A percentile compares a stretch with the other conserved stretches of the same genome.
Conservation (phyloP, 192 early-diverging fungal genomes). For the Backusella psychrophila region DNA sequence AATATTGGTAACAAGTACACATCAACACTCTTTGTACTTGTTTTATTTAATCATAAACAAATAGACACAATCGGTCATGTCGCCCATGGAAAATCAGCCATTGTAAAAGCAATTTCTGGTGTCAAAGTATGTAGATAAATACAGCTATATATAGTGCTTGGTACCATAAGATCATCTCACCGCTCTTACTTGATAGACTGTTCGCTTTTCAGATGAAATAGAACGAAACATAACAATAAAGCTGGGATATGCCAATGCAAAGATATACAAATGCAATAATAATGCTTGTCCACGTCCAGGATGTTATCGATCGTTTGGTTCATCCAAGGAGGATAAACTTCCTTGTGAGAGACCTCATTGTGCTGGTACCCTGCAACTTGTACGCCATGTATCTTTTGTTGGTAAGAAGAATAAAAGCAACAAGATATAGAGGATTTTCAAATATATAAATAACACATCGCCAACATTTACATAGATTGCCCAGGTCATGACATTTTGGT, state of each 20-base stretch:
- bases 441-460: too few relatives aligned
- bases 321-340: slow-evolving; percentile 79
- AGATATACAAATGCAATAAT: slow-evolving; percentile 98
- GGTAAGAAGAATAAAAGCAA: neutral
- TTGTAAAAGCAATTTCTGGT: slow-evolving; percentile 97
- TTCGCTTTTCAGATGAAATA: slow-evolving; percentile 95
- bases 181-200: slow-evolving; percentile 51
- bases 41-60: neutral
- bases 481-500: slow-evolving; percentile 97
- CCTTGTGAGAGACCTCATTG: slow-evolving; percentile 86
- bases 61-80: slow-evolving; percentile 98
- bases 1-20: slow-evolving; percentile 80
- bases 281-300: slow-evolving; percentile 91
- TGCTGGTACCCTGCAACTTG: slow-evolving; percentile 77
- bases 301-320: slow-evolving; percentile 88
- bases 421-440: neutral
- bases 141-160: too few relatives aligned
- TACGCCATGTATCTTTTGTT: slow-evolving; percentile 94
- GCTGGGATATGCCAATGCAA: slow-evolving; percentile 98
- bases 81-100: slow-evolving; percentile 98
- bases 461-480: slow-evolving; percentile 59
- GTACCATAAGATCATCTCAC: neutral
- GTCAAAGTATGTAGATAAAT: slow-evolving; percentile 69
- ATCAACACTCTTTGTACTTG: neutral
- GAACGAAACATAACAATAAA: slow-evolving; percentile 99